These are phyloP conservation scores for Beta macrorhiza DNA, from an alignment of 179 eudicot genomes.

Conservation along the genomic window DNA sequence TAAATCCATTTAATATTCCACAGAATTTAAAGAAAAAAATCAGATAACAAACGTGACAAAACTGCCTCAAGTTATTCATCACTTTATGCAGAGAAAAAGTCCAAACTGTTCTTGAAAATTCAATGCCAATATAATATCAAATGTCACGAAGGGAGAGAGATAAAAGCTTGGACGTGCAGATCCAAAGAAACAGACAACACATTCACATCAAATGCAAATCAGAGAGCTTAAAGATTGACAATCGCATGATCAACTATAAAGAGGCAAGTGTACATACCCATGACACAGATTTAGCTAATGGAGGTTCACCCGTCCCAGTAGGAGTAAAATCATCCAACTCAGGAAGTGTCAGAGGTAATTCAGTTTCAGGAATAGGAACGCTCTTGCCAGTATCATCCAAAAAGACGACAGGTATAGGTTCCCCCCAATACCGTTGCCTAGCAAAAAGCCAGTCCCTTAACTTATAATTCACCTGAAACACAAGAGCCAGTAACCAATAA, in stretches of 20 bases:
- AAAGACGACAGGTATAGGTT: conserved; percentile 91
- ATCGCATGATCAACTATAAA: not conserved
- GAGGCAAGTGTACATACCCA: conserved; percentile 58
- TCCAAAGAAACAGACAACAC: not conserved
- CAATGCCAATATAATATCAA: not conserved
- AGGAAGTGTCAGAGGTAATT: conserved; percentile 90
- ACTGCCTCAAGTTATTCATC: not conserved
- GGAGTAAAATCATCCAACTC: conserved; percentile 98
- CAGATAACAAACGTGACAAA: not conserved
- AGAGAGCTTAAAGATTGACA: conserved; percentile 21
- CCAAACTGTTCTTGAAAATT: not conserved
- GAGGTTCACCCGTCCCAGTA: conserved; percentile 98
- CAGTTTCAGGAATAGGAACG: conserved; percentile 79
- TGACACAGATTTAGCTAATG: conserved; percentile 78
- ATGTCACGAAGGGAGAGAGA: not conserved
- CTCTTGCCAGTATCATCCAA: conserved; percentile 56
- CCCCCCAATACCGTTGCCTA: conserved; percentile 99
- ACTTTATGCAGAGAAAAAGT: not conserved
- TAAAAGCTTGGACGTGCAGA: not conserved
- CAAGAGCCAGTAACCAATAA: not conserved
- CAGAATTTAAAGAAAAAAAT: not conserved
- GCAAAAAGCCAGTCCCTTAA: conserved; percentile 99
- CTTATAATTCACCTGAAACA: conserved; percentile 78
- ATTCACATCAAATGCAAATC: not conserved
- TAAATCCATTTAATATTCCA: too few relatives aligned